Base-by-base conservation (phyloP, 805 yeast species). In the Saccharomycopsis fermentans region DNA sequence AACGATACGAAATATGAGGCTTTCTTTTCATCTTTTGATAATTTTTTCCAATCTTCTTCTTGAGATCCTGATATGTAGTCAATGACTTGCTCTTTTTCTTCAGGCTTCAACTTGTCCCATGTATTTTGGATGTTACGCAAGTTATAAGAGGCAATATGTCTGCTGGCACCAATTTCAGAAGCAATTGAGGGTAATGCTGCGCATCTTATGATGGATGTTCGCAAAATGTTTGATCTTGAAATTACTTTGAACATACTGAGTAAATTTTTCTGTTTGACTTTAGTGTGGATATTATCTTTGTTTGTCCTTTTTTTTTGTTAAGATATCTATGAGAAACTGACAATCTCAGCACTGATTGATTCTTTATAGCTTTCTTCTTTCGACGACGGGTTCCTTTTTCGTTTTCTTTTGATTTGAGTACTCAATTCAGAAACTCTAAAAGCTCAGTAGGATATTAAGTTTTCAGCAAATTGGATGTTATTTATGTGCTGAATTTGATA, bases 1-100 rank as follows among this genome's bases (percentile, higher is more conserved):
- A 79, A 81, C 24, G 83, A 77, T 58, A 81, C 77, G 69, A 75
- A 81, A 68, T 78, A 80, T 24, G 81, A 80, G 26, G 85, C 84
- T 66, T 73, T 75, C 73, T 81, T 81, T 67, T 81, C 85, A 61
- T 78, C 82, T 19, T 66, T 57, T 34, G 76, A 72, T 63, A 81
- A 72, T 2, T 40, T 29, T 35, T 63, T 64, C 77, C 77, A 74
- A 14, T 67, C 69, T 55, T 70, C 69, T 58, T 69, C 69, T 61
- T 73, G 76, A 56, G 69, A 69, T n/a, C 70, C 70, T 34, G 68
- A 66, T 29, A 74, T 63, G 58, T 70, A 70, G 54, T 70, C 72
- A 29, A 72, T 68, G 39, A 73, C 64, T 55, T 72, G 74, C 48
- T 66, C 68, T 58, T 72, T 73, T 21, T 69, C 69, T 17, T 70